Evolutionary conservation across 805 yeast species (phyloP).

Genomic region (Priceomyces castillae): DNA sequence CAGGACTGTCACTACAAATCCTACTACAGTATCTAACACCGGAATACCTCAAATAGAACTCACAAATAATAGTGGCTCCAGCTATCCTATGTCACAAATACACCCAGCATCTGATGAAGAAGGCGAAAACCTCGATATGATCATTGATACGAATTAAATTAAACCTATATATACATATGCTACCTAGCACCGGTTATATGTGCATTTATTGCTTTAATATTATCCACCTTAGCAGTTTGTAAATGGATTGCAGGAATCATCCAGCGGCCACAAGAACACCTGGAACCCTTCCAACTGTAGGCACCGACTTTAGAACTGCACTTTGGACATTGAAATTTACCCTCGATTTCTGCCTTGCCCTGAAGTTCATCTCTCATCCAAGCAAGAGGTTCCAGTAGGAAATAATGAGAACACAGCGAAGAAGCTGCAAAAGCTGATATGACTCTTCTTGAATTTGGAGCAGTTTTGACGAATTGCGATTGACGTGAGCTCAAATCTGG

Average conservation of each 20-base stretch:
- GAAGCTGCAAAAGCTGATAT: conserved; percentile 58
- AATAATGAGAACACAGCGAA: conserved; percentile 73
- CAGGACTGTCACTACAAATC: conserved; percentile 17
- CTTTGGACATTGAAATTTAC: conserved; percentile 80
- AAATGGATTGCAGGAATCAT: conserved; percentile 87
- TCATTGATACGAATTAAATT: conserved; percentile 32
- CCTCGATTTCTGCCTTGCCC: conserved; percentile 71
- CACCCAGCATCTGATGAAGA: conserved; percentile 16
- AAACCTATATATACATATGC: conserved; percentile 11
- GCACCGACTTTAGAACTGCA: conserved; percentile 87
- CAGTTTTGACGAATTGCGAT: conserved; percentile 61
- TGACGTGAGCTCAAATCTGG: conserved; percentile 67
- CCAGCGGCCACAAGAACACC: conserved; percentile 96
- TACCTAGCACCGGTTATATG: conserved; percentile 13
- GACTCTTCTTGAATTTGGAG: conserved; percentile 59
- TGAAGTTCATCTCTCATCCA: conserved; percentile 89
- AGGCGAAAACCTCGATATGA: conserved; percentile 43
- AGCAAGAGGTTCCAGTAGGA: conserved; percentile 72
- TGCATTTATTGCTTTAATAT: conserved; percentile 28
- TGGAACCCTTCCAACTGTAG: conserved; percentile 89
- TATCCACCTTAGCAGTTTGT: conserved; percentile 78
- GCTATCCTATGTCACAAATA: not conserved
- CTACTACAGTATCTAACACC: conserved; percentile 17
- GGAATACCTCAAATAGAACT: conserved; percentile 6
- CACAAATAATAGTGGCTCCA: conserved; percentile 1